phyloP scores from a whole-genome alignment of 1,284 basidiomycete genomes.

The Thecaphora frezii region DNA sequence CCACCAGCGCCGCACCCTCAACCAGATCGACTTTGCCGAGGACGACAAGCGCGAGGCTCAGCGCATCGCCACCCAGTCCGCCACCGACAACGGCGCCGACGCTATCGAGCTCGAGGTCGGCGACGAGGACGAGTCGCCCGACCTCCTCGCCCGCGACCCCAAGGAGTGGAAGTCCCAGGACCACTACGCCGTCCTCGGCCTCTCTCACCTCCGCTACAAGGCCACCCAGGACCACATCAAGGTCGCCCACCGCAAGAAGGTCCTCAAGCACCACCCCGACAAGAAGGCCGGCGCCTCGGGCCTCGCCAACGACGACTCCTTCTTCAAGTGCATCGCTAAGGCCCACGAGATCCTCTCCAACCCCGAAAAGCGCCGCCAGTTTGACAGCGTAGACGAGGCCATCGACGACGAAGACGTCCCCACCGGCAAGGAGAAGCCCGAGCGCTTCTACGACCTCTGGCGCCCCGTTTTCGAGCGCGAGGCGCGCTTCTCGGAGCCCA shows the following conservation, averaged over 20 bases:
- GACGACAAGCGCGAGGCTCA: slow-evolving; percentile 51
- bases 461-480: slow-evolving; percentile 85
- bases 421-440: slow-evolving; percentile 61
- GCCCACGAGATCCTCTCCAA: slow-evolving; percentile 88
- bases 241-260: slow-evolving; percentile 97
- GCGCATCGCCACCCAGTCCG: slow-evolving; percentile 57
- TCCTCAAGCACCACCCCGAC: slow-evolving; percentile 97
- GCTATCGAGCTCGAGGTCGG: slow-evolving; percentile 79
- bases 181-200: slow-evolving; percentile 92
- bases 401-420: slow-evolving; percentile 68
- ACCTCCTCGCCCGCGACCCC: slow-evolving; percentile 77
- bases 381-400: slow-evolving; percentile 91
- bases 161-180: slow-evolving; percentile 99
- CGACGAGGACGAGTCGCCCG: slow-evolving; percentile 80
- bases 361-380: slow-evolving; percentile 85
- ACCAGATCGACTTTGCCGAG: slow-evolving; percentile 46
- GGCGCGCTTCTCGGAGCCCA: slow-evolving; percentile 76
- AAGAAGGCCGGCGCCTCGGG: slow-evolving; percentile 82
- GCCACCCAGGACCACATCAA: slow-evolving; percentile 92
- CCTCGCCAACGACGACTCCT: slow-evolving; percentile 87
- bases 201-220: slow-evolving; percentile 84
- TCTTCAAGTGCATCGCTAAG: slow-evolving; percentile 99
- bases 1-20: slow-evolving; percentile 50
- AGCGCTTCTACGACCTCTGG: slow-evolving; percentile 69
- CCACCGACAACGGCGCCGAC: slow-evolving; percentile 70